These are phyloP conservation scores for Trichocladium antarcticum DNA, from an alignment of 495 filamentous ascomycete genomes.

Conservation along the genomic window DNA sequence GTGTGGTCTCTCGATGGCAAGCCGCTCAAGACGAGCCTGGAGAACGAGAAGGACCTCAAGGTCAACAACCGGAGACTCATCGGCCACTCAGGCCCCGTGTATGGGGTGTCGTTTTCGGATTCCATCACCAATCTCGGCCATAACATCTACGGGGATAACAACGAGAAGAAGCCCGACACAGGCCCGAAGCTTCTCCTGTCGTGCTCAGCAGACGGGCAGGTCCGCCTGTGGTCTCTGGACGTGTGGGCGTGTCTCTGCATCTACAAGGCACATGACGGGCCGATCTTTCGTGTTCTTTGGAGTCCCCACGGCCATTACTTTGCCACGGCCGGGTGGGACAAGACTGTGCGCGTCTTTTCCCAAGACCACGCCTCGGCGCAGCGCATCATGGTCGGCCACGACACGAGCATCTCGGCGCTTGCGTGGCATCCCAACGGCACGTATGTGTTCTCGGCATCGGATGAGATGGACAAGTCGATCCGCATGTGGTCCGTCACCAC, in stretches of 20 bases:
- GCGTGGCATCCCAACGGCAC: constrained; percentile 86
- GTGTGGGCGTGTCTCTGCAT: constrained; percentile 80
- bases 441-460: constrained; percentile 82
- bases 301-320: constrained; percentile 96
- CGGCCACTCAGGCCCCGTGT: constrained; percentile 83
- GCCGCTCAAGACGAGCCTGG: constrained; percentile 42
- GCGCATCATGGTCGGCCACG: constrained; percentile 82
- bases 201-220: constrained; percentile 70
- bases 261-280: constrained; percentile 82
- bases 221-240: constrained; percentile 88
- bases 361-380: constrained; percentile 85
- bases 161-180: constrained; percentile 45
- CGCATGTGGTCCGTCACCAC: constrained; percentile 93
- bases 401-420: constrained; percentile 73
- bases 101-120: constrained; percentile 81
- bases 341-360: constrained; percentile 79
- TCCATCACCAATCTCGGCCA: constrained; percentile 44
- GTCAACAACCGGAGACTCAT: constrained; percentile 66
- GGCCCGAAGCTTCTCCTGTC: constrained; percentile 70
- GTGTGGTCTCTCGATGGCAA: constrained; percentile 82
- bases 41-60: constrained; percentile 30
- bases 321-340: constrained; percentile 72
- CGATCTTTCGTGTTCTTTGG: constrained; percentile 80
- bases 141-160: constrained; percentile 32
- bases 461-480: constrained; percentile 70